These are phyloP conservation scores for Trichosphaerium sp. DNA, from an alignment of 78 protist species.

Conservation along the genomic window DNA sequence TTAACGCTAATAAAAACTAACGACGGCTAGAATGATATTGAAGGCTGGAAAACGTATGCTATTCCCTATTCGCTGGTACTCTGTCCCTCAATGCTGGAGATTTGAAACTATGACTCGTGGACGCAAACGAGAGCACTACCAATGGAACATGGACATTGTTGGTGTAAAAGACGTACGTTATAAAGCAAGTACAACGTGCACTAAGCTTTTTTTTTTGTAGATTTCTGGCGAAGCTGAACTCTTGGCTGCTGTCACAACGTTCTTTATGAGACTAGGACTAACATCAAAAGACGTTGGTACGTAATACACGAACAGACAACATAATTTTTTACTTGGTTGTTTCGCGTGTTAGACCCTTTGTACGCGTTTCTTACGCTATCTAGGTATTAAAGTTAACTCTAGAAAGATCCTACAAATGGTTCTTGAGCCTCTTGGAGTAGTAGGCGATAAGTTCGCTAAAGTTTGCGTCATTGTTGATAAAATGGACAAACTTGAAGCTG, in stretches of 20 bases:
- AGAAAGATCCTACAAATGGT: conserved; percentile 19
- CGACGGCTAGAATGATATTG: no score
- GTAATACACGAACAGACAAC: no score
- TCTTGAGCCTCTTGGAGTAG: not conserved
- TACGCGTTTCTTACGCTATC: no score
- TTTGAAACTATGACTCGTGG: conserved; percentile 53
- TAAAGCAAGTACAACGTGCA: no score
- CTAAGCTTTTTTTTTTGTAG: no score
- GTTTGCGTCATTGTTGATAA: conserved; percentile 57
- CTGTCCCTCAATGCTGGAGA: conserved; percentile 64
- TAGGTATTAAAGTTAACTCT: conserved; percentile 37
- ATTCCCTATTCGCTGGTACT: conserved; percentile 56
- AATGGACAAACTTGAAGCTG: conserved; percentile 34
- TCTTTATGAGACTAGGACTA: conserved; percentile 35
- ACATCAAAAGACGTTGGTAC: conserved; percentile 46
- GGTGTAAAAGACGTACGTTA: conserved; percentile 27
- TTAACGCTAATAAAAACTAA: no score
- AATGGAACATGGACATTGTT: conserved; percentile 71
- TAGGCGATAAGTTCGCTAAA: conserved; percentile 27
- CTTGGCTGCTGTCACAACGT: conserved; percentile 27
- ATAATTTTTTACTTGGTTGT: no score
- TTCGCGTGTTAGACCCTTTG: no score
- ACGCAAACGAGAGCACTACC: conserved; percentile 68
- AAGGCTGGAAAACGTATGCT: conserved; percentile 7
- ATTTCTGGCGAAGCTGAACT: conserved; percentile 59